These are phyloP conservation scores for Carex parvula DNA, from an alignment of 176 grass and related monocot genomes.

Conservation along the genomic window DNA sequence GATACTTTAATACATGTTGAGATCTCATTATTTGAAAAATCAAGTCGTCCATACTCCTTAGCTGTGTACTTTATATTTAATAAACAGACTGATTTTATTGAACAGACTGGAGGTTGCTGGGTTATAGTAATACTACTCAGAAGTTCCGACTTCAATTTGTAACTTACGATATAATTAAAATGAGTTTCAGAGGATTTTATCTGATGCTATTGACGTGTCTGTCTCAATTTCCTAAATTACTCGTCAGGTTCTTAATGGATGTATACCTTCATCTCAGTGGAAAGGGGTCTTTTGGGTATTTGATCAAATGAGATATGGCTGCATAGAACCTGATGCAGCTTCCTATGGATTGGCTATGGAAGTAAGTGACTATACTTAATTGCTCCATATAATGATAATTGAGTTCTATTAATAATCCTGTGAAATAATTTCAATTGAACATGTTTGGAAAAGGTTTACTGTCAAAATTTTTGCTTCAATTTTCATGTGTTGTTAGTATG, in stretches of 20 bases:
- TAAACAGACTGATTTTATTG: not conserved
- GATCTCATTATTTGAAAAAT: not conserved
- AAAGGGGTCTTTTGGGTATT: constrained; percentile 98
- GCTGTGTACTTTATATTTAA: not conserved
- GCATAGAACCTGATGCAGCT: constrained; percentile 67
- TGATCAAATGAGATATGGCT: constrained; percentile 63
- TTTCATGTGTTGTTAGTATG: not conserved
- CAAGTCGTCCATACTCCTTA: not conserved
- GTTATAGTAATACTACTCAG: not conserved
- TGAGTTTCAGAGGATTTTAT: not conserved
- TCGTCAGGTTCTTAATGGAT: constrained; percentile 78
- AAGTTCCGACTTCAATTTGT: not conserved
- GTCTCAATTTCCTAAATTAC: not conserved
- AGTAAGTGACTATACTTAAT: constrained; percentile 43
- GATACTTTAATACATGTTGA: not conserved
- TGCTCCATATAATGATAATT: constrained; percentile 7
- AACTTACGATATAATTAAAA: not conserved
- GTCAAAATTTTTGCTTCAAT: not conserved
- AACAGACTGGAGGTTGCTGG: not conserved
- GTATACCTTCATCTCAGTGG: constrained; percentile 73
- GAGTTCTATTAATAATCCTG: not conserved
- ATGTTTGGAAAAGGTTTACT: constrained; percentile 1
- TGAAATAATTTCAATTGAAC: not conserved
- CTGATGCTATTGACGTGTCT: not conserved
- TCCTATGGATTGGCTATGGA: constrained; percentile 92